phyloP scores from a whole-genome alignment of 1,139 yeast genomes.

The Suhomyces bribrorum region DNA sequence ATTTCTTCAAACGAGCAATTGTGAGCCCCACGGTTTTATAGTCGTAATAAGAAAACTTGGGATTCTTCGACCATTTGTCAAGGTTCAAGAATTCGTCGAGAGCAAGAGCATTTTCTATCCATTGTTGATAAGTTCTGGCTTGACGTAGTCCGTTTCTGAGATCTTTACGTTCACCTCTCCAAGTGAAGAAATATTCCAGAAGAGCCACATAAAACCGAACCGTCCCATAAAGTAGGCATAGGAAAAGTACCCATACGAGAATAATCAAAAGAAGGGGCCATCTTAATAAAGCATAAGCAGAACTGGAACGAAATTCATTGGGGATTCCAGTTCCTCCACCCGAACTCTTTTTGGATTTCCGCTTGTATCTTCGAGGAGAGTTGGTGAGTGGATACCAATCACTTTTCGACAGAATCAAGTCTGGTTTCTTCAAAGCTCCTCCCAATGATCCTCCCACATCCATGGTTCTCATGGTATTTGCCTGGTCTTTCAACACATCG shows the following conservation, averaged over 20 bases:
- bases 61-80: conserved; percentile 64
- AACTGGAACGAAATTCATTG: conserved; percentile 48
- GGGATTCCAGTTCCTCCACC: conserved; percentile 25
- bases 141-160: conserved; percentile 52
- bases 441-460: conserved; percentile 3
- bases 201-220: conserved; percentile 65
- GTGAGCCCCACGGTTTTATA: conserved; percentile 58
- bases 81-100: conserved; percentile 61
- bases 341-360: conserved; percentile 8
- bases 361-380: conserved; percentile 15
- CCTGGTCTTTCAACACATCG: conserved; percentile 8
- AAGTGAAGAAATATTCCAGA: conserved; percentile 58
- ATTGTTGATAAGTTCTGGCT: conserved; percentile 57
- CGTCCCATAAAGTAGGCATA: conserved; percentile 51
- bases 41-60: conserved; percentile 69
- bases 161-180: conserved; percentile 59
- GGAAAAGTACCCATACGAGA: conserved; percentile 52
- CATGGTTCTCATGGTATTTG: conserved; percentile 1
- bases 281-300: conserved; percentile 56
- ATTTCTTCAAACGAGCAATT: conserved; percentile 41
- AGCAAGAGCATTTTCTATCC: conserved; percentile 58
- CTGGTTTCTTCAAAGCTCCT: conserved; percentile 18
- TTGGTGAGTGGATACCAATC: conserved; percentile 68
- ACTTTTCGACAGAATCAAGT: conserved; percentile 55
- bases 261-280: conserved; percentile 65